These are phyloP conservation scores for Trichoderma atroviride DNA, from an alignment of 2,329 filamentous ascomycete species.

Conservation along the genomic window DNA sequence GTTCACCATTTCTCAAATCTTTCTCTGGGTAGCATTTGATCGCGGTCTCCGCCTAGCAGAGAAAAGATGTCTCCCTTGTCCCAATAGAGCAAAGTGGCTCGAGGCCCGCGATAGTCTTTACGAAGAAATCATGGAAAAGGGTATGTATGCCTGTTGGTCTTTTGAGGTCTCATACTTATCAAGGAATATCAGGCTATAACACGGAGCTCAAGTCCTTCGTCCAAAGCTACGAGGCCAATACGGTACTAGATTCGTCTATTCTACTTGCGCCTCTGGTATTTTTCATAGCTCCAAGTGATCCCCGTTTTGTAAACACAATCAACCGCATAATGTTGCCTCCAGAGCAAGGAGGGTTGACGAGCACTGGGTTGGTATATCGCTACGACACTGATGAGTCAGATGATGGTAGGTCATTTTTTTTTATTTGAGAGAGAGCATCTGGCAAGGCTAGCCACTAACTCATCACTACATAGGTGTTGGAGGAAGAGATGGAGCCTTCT, in stretches of 20 bases:
- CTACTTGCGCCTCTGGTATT: conserved; percentile 78
- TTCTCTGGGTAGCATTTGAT: conserved; percentile 82
- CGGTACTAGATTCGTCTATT: conserved; percentile 72
- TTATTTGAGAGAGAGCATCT: no score
- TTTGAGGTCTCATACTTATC: neutral
- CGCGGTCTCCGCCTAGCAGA: conserved; percentile 73
- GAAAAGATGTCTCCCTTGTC: conserved; percentile 75
- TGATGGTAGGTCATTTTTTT: conserved; percentile 58
- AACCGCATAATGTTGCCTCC: conserved; percentile 71
- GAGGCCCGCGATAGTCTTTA: conserved; percentile 68
- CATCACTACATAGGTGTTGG: conserved; percentile 60
- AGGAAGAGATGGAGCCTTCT: conserved; percentile 74
- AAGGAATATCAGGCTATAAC: conserved; percentile 61
- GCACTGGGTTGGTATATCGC: conserved; percentile 73
- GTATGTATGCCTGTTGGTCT: conserved; percentile 33
- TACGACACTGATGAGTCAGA: conserved; percentile 71
- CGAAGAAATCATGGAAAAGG: conserved; percentile 76
- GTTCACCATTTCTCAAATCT: conserved; percentile 80
- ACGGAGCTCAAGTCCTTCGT: conserved; percentile 68
- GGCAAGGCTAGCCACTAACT: neutral
- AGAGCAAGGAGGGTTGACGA: conserved; percentile 75
- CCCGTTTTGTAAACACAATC: conserved; percentile 71
- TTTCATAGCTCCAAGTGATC: conserved; percentile 77
- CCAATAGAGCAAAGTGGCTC: conserved; percentile 68
- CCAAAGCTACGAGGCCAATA: conserved; percentile 74